Evolutionary conservation across 768 basidiomycete genomes (phyloP).

Genomic region (Terana coerulea): DNA sequence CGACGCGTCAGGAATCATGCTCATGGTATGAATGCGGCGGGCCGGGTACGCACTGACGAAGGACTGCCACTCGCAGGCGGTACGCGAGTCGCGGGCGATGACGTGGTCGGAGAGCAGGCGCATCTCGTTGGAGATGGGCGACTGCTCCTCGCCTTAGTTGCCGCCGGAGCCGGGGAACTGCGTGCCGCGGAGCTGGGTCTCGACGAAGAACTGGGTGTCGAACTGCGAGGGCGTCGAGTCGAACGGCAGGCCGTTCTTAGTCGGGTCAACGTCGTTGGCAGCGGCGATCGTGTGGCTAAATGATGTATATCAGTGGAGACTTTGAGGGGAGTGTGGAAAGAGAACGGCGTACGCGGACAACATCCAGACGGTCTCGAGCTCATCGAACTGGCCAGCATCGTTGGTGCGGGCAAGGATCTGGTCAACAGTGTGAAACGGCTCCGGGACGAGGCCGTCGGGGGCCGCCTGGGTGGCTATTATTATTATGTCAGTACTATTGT

Average conservation of each 20-base stretch:
- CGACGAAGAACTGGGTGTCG: slow-evolving; percentile 23
- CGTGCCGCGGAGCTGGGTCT: slow-evolving; percentile 20
- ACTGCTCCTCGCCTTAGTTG: slow-evolving; percentile 23
- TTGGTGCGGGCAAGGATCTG: slow-evolving; percentile 22
- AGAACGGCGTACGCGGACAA: slow-evolving; percentile 17
- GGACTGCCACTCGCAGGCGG: slow-evolving; percentile 28
- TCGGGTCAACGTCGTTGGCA: slow-evolving; percentile 21
- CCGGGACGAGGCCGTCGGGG: slow-evolving; percentile 20
- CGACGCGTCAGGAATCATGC: too few species aligned
- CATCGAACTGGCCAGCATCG: slow-evolving; percentile 22
- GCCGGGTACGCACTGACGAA: slow-evolving; percentile 21
- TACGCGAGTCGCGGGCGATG: slow-evolving; percentile 26
- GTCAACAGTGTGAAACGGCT: slow-evolving; percentile 22
- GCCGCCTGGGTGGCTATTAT: slow-evolving; percentile 13
- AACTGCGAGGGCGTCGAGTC: slow-evolving; percentile 17
- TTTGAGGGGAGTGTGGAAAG: background rate
- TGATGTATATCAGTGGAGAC: background rate
- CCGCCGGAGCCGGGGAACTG: slow-evolving; percentile 21
- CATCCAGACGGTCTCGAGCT: slow-evolving; percentile 20
- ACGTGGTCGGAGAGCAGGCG: slow-evolving; percentile 25
- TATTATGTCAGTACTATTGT: background rate
- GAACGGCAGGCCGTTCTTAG: slow-evolving; percentile 19
- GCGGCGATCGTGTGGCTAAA: slow-evolving; percentile 23
- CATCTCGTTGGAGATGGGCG: slow-evolving; percentile 26
- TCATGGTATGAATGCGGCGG: too few species aligned